Conservation (phyloP, 2,329 filamentous ascomycete genomes). For the Clarireedia sp. region DNA sequence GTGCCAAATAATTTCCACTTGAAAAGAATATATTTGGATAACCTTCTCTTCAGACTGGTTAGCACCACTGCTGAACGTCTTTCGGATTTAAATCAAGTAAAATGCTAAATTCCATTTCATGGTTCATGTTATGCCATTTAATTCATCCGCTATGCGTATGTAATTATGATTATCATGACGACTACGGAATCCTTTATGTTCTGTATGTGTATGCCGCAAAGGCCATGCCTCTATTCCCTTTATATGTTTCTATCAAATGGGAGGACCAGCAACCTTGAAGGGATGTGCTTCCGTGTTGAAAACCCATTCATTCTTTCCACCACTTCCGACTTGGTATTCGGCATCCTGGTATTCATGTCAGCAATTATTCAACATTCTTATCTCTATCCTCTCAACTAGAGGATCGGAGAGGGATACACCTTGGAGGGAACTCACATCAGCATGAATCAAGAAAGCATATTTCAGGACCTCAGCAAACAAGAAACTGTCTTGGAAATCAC, state of each 20-base stretch:
- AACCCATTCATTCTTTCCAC: slow-evolving; percentile 47
- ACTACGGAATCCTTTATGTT: too few relatives aligned
- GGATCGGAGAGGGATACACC: too few relatives aligned
- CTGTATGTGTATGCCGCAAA: background rate
- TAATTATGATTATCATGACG: too few relatives aligned
- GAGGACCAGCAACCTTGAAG: slow-evolving; percentile 35
- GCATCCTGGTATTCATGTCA: slow-evolving; percentile 22
- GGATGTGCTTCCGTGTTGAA: slow-evolving; percentile 62
- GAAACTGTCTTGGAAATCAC: slow-evolving; percentile 77
- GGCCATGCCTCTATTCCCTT: background rate
- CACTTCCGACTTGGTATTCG: slow-evolving; percentile 45
- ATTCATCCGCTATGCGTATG: too few relatives aligned
- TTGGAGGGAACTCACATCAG: slow-evolving; percentile 20
- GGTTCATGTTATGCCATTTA: too few relatives aligned
- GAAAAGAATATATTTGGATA: too few relatives aligned
- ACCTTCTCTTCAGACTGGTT: too few relatives aligned
- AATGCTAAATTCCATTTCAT: too few relatives aligned
- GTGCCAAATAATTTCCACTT: too few relatives aligned
- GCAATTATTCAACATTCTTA: background rate
- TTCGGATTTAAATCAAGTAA: too few relatives aligned
- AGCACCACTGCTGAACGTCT: too few relatives aligned
- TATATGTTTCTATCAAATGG: slow-evolving; percentile 15
- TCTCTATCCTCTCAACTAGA: too few relatives aligned
- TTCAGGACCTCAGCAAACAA: slow-evolving; percentile 84
- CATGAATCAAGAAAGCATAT: slow-evolving; percentile 63